Evolutionary conservation across 495 filamentous ascomycete genomes (phyloP).

Genomic region (Cudoniella acicularis): DNA sequence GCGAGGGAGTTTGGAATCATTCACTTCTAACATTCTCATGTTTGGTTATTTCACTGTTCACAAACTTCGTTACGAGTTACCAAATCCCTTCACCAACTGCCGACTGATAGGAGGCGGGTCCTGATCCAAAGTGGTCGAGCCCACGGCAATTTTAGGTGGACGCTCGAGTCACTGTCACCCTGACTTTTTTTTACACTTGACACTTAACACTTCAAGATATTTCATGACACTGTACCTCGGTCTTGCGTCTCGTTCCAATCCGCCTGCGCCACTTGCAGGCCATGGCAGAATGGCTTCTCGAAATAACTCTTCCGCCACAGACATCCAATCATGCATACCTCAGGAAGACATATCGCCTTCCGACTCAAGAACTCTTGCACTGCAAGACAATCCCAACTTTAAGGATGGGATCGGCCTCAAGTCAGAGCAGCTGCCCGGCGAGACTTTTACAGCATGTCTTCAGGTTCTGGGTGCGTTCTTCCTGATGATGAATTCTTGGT

Average conservation of each 20-base stretch:
- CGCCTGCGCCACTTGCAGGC: no score
- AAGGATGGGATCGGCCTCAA: background rate
- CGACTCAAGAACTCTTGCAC: background rate
- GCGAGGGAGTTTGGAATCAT: background rate
- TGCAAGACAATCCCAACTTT: background rate
- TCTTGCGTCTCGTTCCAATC: no score
- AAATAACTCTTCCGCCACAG: background rate
- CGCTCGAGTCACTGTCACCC: background rate
- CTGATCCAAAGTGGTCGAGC: background rate
- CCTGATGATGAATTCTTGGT: constrained; percentile 61
- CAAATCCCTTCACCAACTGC: background rate
- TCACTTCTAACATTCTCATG: background rate
- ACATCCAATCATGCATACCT: background rate
- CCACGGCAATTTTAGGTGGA: background rate
- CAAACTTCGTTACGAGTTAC: background rate
- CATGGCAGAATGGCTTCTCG: background rate
- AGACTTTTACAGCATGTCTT: constrained; percentile 43
- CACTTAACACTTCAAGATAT: no score
- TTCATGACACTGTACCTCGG: no score
- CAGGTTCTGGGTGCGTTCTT: constrained; percentile 53
- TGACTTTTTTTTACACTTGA: background rate
- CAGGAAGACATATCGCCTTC: background rate
- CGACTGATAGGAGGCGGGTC: background rate
- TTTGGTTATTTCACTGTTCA: background rate
- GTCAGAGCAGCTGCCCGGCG: constrained; percentile 17